Base-by-base conservation (phyloP, 75 land plant genomes). In the Picea sitchensis region DNA sequence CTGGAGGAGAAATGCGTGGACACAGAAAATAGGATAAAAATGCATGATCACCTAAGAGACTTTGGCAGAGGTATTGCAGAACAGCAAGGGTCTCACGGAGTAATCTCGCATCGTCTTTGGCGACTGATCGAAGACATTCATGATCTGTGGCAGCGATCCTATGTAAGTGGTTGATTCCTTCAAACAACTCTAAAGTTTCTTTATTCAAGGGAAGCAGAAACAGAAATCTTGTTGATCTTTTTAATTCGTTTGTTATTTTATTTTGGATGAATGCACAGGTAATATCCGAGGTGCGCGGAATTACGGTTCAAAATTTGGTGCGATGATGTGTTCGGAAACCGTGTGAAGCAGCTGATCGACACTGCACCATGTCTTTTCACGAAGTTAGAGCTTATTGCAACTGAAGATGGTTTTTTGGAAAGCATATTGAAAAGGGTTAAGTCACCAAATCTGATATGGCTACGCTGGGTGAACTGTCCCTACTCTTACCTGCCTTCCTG, bases 31-130 rank as follows among this genome's bases (percentile, higher is more conserved):
- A 23, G 38, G 32, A 67, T 67, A 34, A 14, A 13, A 14, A 67
- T 67, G 71, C 71, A 67, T 34, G 44, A 67, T 13, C 71, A 67
- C 38, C 71, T 67, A 0, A 31, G 71, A 17, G 71, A 67, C 34
- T 34, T 67, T 5, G 71, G 71, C 31, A 67, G 71, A 30, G 71
- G 34, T 34, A 26, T 67, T 14, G 71, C 71, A 15, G 30, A 34
- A 12, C 26, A 31, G 3, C 36, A 64, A 64, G 31, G 67, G 14
- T 13, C 30, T 26, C 32, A 36, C 0, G 12, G 67, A 26, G 4
- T 41, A 41, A 41, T 2, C 4, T 4, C 44, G 44, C 44, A 4
- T 41, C 67, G 15, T 3, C 67, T 31, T 0, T 64, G 67, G 67
- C 34, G 34, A 11, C 41, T n/a, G 18, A 2, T 41, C 44, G n/a